Percentiles rank a stretch among this genome's conserved stretches.
Evolutionary conservation across 2,329 filamentous ascomycete genomes (phyloP).

Genomic region (Aureobasidium lini): DNA sequence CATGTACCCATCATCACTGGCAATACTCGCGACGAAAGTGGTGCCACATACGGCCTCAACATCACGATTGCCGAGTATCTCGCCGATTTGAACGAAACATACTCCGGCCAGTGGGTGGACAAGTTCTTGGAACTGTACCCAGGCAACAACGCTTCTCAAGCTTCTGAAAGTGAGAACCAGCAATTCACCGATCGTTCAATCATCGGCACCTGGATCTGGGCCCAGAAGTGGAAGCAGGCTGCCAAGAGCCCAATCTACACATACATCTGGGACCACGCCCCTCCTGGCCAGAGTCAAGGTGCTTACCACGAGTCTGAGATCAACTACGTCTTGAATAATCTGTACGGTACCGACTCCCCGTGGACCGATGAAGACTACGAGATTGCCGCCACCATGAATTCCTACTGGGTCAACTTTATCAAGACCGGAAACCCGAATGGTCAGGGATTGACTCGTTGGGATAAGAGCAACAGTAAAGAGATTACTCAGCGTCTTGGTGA

Average conservation of each 20-base stretch:
- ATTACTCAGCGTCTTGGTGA: background rate
- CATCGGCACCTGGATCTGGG: conserved; percentile 23
- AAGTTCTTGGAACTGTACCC: conserved; percentile 20
- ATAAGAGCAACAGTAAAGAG: background rate
- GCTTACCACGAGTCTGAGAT: conserved; percentile 35
- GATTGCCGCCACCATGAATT: conserved; percentile 25
- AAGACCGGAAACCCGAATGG: conserved; percentile 24
- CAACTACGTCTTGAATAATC: conserved; percentile 31
- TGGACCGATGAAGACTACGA: conserved; percentile 27
- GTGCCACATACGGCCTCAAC: conserved; percentile 20
- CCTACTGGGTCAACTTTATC: conserved; percentile 31
- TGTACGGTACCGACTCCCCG: conserved; percentile 27
- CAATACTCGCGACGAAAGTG: conserved; percentile 26
- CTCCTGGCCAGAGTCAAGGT: conserved; percentile 29
- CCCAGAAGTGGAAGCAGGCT: conserved; percentile 19
- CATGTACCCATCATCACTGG: conserved; percentile 27
- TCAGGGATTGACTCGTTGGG: background rate
- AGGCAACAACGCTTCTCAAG: conserved; percentile 18
- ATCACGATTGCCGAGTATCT: conserved; percentile 21
- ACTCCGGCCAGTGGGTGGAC: conserved; percentile 16
- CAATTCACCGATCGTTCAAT: conserved; percentile 22
- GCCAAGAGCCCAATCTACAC: conserved; percentile 26
- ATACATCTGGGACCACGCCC: conserved; percentile 32
- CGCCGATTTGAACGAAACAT: conserved; percentile 18
- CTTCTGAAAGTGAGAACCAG: conserved; percentile 20